Conservation (phyloP, 1,284 basidiomycete genomes). For the Ceratobasidium papillatum region DNA sequence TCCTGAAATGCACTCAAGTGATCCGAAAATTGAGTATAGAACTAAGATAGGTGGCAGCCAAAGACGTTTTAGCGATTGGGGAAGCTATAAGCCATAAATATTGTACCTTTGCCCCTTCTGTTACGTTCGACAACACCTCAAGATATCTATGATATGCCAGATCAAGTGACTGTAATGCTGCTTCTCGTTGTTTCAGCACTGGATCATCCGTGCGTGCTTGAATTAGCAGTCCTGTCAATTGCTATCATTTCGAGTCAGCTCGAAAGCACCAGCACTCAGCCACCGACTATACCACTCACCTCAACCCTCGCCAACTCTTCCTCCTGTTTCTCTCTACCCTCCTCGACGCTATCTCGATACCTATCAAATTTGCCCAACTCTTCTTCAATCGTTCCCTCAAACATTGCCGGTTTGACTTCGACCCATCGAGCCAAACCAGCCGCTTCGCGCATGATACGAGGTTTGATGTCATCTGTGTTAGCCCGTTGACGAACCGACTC, state of each 20-base stretch:
- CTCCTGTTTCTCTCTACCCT: constrained; percentile 69
- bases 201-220: constrained; percentile 82
- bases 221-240: constrained; percentile 78
- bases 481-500: constrained; percentile 71
- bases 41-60: constrained; percentile 48
- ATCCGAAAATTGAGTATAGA: constrained; percentile 55
- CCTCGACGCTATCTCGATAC: constrained; percentile 70
- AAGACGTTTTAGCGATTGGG: neutral
- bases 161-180: constrained; percentile 86
- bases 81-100: neutral
- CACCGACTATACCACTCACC: constrained; percentile 56
- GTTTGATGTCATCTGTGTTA: constrained; percentile 78
- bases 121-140: constrained; percentile 84
- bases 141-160: constrained; percentile 88
- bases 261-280: neutral
- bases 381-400: constrained; percentile 82
- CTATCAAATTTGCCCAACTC: constrained; percentile 84
- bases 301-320: constrained; percentile 72
- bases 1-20: constrained; percentile 53
- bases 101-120: constrained; percentile 86
- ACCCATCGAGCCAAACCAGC: constrained; percentile 68
- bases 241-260: constrained; percentile 55
- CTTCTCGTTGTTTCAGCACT: constrained; percentile 82
- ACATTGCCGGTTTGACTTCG: constrained; percentile 83
- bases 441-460: constrained; percentile 74